Conservation (phyloP, 2,329 filamentous ascomycete species). For the Sporothrix phasma region DNA sequence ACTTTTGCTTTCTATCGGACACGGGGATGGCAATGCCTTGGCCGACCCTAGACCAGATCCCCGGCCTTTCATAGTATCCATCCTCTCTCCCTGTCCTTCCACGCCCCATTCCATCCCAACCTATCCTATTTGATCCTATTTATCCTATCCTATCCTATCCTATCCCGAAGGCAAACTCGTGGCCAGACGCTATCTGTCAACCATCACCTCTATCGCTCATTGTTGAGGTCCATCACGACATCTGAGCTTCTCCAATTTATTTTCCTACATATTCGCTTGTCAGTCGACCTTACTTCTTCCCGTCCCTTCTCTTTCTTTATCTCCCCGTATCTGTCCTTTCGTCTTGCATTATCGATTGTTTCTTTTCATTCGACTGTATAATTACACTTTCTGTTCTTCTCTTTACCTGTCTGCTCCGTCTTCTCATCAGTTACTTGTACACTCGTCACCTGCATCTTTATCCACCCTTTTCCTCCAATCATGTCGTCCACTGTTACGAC, state of each 20-base stretch:
- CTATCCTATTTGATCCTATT: neutral
- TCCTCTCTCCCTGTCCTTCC: neutral
- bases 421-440: no score
- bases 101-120: neutral
- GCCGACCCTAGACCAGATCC: neutral
- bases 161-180: neutral
- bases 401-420: neutral
- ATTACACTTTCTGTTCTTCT: neutral
- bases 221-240: neutral
- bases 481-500: conserved; percentile 8
- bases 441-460: neutral
- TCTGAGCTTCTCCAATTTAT: conserved; percentile 3
- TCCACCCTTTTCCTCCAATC: neutral
- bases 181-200: neutral
- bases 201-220: neutral
- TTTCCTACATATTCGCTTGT: conserved; percentile 1
- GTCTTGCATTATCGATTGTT: neutral
- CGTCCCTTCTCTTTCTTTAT: neutral
- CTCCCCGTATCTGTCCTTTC: neutral
- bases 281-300: neutral
- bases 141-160: neutral
- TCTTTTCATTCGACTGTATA: neutral
- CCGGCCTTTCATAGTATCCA: neutral
- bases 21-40: conserved; percentile 2
- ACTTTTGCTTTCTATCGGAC: neutral